Conservation (phyloP, 2,329 filamentous ascomycete species). For the Monilinia laxa region DNA sequence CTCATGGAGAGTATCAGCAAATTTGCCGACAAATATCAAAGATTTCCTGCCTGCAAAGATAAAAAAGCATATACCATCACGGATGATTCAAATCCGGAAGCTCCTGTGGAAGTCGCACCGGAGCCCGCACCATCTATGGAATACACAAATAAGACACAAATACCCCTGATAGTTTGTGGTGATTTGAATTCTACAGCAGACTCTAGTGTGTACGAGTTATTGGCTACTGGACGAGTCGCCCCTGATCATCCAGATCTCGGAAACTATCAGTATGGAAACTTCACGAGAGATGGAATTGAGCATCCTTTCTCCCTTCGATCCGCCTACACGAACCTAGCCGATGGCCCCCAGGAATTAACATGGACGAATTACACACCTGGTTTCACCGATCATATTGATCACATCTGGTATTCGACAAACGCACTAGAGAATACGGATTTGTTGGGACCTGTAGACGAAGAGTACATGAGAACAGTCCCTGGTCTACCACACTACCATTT, state of each 20-base stretch:
- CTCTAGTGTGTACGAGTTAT: constrained; percentile 88
- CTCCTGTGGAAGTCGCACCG: constrained; percentile 53
- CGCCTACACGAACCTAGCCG: constrained; percentile 78
- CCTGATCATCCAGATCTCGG: constrained; percentile 79
- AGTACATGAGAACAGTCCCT: constrained; percentile 68
- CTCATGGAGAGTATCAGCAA: constrained; percentile 89
- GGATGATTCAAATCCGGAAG: constrained; percentile 48
- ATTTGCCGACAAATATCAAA: constrained; percentile 79
- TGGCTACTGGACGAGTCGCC: constrained; percentile 75
- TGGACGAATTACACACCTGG: constrained; percentile 97
- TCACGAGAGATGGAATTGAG: constrained; percentile 86
- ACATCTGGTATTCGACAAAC: constrained; percentile 94
- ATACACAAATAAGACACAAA: constrained; percentile 81
- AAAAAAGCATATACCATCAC: constrained; percentile 51
- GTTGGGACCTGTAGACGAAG: constrained; percentile 68
- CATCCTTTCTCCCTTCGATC: constrained; percentile 95
- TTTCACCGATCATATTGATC: constrained; percentile 92
- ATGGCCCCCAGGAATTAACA: constrained; percentile 77
- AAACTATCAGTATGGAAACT: constrained; percentile 84
- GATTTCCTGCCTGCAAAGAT: constrained; percentile 77
- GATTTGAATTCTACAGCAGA: constrained; percentile 91
- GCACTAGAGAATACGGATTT: constrained; percentile 64
- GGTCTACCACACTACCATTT: constrained; percentile 76
- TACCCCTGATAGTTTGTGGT: constrained; percentile 87
- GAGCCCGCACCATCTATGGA: constrained; percentile 80